Conservation (phyloP, 768 basidiomycete genomes). For the Termitomyces sp. region DNA sequence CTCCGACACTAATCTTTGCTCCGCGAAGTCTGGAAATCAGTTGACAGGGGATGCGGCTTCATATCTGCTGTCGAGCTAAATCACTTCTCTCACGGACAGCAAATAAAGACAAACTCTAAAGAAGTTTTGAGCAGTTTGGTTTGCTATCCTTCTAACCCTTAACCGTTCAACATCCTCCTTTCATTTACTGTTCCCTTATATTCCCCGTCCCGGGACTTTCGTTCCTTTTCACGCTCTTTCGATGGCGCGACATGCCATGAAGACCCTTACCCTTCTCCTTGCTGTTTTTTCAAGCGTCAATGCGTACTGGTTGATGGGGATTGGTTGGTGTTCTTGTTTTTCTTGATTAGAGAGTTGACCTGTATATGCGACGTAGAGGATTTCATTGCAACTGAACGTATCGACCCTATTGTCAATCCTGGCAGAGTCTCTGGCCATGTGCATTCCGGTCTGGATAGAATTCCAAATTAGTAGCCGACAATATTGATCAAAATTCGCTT, state of each 20-base stretch:
- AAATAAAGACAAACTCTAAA: slow-evolving; percentile 15
- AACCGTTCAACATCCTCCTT: slow-evolving; percentile 14
- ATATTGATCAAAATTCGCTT: slow-evolving; percentile 2
- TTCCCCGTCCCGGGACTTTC: slow-evolving; percentile 16
- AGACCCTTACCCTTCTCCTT: slow-evolving; percentile 23
- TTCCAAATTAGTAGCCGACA: neutral
- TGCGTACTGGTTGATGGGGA: slow-evolving; percentile 43
- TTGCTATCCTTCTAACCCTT: neutral
- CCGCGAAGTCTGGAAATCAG: neutral
- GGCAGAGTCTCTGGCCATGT: slow-evolving; percentile 40
- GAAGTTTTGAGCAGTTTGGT: slow-evolving; percentile 4
- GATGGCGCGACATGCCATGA: slow-evolving; percentile 21
- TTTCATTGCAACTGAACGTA: slow-evolving; percentile 40
- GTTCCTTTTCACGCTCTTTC: slow-evolving; percentile 20
- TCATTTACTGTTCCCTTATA: slow-evolving; percentile 17
- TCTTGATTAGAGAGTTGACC: neutral
- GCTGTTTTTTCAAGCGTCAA: slow-evolving; percentile 26
- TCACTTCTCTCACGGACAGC: neutral
- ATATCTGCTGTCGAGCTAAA: neutral
- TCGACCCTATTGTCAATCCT: slow-evolving; percentile 46
- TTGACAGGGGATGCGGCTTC: slow-evolving; percentile 11
- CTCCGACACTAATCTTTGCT: neutral
- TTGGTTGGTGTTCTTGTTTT: slow-evolving; percentile 21
- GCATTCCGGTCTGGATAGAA: slow-evolving; percentile 32
- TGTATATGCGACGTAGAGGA: slow-evolving; percentile 22